Evolutionary conservation across 257 asterid species (phyloP).

Genomic region (Primulina eburnea): DNA sequence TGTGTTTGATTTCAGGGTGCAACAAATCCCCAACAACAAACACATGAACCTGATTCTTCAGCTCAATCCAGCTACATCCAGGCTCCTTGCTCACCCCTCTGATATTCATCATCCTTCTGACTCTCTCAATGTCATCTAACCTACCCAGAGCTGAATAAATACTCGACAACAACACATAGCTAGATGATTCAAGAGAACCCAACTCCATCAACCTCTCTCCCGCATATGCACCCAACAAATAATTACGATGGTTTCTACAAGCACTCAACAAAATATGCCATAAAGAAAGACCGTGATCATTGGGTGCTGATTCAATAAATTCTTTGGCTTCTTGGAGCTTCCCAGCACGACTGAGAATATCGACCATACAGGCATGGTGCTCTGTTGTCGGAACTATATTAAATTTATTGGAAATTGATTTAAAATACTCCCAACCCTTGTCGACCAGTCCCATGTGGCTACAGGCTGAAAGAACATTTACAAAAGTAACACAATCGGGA

Average conservation of each 20-base stretch:
- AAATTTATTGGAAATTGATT: conserved; percentile 49
- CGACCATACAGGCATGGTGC: conserved; percentile 90
- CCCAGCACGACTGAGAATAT: conserved; percentile 83
- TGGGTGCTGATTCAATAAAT: conserved; percentile 54
- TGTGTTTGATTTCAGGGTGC: conserved; percentile 59
- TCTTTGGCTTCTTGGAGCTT: conserved; percentile 68
- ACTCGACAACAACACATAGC: conserved; percentile 74
- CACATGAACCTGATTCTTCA: conserved; percentile 69
- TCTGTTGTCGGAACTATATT: conserved; percentile 53
- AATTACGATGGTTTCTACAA: conserved; percentile 57
- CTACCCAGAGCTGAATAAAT: conserved; percentile 73
- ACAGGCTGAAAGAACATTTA: conserved; percentile 72
- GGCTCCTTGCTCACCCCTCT: conserved; percentile 81
- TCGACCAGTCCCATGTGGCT: conserved; percentile 89
- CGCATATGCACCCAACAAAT: conserved; percentile 78
- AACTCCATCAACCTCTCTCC: conserved; percentile 79
- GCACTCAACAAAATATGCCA: conserved; percentile 89
- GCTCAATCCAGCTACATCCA: conserved; percentile 92
- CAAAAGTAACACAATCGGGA: conserved; percentile 70
- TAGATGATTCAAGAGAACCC: conserved; percentile 76
- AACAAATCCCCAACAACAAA: conserved; percentile 74
- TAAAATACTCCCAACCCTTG: conserved; percentile 59
- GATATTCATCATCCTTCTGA: conserved; percentile 59
- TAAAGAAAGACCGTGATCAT: conserved; percentile 66
- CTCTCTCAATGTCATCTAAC: conserved; percentile 57